These are phyloP conservation scores for Dioscorea cayenensis DNA, from an alignment of 116 monocot genomes.

Conservation along the genomic window DNA sequence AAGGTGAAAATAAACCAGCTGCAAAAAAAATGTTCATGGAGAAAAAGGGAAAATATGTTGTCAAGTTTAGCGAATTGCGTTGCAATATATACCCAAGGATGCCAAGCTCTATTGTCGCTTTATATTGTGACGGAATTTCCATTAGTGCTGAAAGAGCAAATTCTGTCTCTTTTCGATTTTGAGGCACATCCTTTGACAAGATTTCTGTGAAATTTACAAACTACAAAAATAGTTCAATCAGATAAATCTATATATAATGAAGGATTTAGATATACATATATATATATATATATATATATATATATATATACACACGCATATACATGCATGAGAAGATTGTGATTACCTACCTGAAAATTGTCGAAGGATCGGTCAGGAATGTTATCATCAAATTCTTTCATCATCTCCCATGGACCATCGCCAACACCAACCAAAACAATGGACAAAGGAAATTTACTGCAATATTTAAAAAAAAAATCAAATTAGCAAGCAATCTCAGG, in stretches of 20 bases:
- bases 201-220: constrained; percentile 95
- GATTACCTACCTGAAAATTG: constrained; percentile 53
- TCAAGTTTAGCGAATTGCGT: not conserved
- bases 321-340: not conserved
- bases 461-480: constrained; percentile 3
- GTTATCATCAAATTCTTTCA: constrained; percentile 69
- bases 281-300: not conserved
- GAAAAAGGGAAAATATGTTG: too few relatives aligned
- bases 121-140: constrained; percentile 90
- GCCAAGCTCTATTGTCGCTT: constrained; percentile 70
- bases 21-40: too few relatives aligned
- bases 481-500: not conserved
- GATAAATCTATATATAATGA: not conserved
- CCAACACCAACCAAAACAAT: constrained; percentile 65
- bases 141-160: constrained; percentile 87
- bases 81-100: constrained; percentile 7
- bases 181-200: constrained; percentile 54
- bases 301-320: not conserved
- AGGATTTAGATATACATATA: not conserved
- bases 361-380: constrained; percentile 55
- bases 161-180: constrained; percentile 63
- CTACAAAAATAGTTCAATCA: constrained; percentile 18
- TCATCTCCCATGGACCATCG: constrained; percentile 65
- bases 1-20: too few relatives aligned
- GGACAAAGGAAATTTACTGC: constrained; percentile 54